Conservation (phyloP, 192 early-diverging fungal genomes). For the Powellomyces hirtus region DNA sequence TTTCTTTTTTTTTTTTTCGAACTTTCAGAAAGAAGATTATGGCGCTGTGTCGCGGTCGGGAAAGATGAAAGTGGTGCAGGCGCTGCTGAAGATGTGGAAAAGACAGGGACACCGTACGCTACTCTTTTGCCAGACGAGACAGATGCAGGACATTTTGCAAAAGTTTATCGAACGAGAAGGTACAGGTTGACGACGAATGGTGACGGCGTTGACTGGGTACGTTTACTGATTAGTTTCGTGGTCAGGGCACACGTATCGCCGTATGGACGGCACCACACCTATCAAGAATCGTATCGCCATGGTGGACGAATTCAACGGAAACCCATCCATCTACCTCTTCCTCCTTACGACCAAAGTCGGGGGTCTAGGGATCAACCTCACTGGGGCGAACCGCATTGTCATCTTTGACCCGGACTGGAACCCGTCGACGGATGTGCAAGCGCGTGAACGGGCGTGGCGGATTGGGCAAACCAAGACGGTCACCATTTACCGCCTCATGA, state of each 20-base stretch:
- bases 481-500: constrained; percentile 94
- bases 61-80: constrained; percentile 87
- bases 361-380: constrained; percentile 92
- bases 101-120: constrained; percentile 78
- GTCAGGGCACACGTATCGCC: constrained; percentile 67
- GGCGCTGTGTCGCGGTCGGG: constrained; percentile 69
- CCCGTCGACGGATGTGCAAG: constrained; percentile 93
- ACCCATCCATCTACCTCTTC: constrained; percentile 76
- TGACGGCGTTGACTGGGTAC: constrained; percentile 12
- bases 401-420: constrained; percentile 99
- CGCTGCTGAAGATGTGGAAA: constrained; percentile 84
- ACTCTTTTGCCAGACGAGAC: constrained; percentile 91
- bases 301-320: constrained; percentile 84
- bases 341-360: constrained; percentile 97
- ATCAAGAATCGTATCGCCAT: constrained; percentile 79
- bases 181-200: no score
- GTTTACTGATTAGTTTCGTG: constrained; percentile 2
- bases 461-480: constrained; percentile 86
- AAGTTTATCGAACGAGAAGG: constrained; percentile 54
- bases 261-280: constrained; percentile 97
- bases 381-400: constrained; percentile 89
- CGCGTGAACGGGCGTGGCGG: constrained; percentile 93
- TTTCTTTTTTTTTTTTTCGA: not conserved
- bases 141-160: constrained; percentile 95
- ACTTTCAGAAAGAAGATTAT: constrained; percentile 52